Conservation (phyloP, 257 asterid genomes). For the Perilla frutescens region DNA sequence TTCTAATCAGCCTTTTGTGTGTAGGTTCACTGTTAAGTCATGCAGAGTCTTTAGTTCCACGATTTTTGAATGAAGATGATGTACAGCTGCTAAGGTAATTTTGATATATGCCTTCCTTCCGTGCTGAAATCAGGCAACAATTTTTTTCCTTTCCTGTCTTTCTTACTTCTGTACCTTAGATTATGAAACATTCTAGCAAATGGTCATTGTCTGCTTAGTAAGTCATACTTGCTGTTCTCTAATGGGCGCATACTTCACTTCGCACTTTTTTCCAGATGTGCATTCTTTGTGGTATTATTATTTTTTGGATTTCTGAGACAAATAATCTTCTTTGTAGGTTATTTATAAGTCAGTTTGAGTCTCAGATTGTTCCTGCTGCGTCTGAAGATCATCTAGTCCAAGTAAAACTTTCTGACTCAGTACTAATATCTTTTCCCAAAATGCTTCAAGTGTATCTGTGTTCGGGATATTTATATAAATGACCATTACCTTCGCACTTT, state of each 20-base stretch:
- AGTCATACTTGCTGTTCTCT: too few relatives aligned
- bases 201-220: background rate
- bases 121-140: slow-evolving; percentile 22
- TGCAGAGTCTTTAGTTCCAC: slow-evolving; percentile 85
- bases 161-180: slow-evolving; percentile 6
- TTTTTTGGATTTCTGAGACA: slow-evolving; percentile 30
- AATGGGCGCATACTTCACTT: background rate
- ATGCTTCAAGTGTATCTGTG: background rate
- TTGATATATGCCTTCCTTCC: slow-evolving; percentile 23
- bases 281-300: slow-evolving; percentile 9
- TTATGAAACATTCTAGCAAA: slow-evolving; percentile 19
- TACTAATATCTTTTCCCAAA: slow-evolving; percentile 18
- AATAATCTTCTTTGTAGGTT: slow-evolving; percentile 57
- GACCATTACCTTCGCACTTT: background rate
- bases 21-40: slow-evolving; percentile 92
- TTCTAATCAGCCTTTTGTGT: slow-evolving; percentile 39
- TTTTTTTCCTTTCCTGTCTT: background rate
- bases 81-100: slow-evolving; percentile 88
- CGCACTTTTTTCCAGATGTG: background rate
- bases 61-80: slow-evolving; percentile 86
- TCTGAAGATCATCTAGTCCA: slow-evolving; percentile 57
- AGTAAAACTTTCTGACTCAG: slow-evolving; percentile 52
- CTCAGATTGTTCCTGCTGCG: slow-evolving; percentile 55
- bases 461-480: background rate
- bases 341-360: slow-evolving; percentile 63